Evolutionary conservation across 495 filamentous ascomycete genomes (phyloP).

Genomic region (Xylaria venustula): DNA sequence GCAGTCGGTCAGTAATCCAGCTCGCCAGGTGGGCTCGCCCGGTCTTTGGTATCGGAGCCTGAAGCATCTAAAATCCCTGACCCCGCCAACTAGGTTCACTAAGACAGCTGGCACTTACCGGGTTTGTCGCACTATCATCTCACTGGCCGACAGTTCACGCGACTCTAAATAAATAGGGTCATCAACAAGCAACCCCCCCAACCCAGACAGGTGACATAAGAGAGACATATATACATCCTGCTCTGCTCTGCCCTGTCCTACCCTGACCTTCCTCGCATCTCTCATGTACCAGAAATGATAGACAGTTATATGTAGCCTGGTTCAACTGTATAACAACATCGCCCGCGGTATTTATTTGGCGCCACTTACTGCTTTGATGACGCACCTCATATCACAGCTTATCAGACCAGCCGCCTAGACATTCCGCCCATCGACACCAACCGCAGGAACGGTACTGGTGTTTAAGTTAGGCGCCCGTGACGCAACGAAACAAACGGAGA

Average conservation of each 20-base stretch:
- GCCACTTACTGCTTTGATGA: not conserved
- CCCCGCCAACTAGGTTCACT: not conserved
- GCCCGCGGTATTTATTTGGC: too few relatives aligned
- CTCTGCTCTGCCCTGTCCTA: not conserved
- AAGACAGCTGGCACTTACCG: not conserved
- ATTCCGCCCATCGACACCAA: not conserved
- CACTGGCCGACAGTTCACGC: not conserved
- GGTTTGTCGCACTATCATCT: not conserved
- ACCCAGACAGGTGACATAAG: not conserved
- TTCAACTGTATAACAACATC: too few relatives aligned
- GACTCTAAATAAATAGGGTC: slow-evolving; percentile 7
- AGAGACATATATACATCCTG: not conserved
- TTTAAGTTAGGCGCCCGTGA: too few relatives aligned
- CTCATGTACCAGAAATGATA: too few relatives aligned
- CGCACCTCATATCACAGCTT: not conserved
- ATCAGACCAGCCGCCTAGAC: not conserved
- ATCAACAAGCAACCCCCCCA: not conserved
- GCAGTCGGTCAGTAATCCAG: too few relatives aligned
- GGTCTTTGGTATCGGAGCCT: too few relatives aligned
- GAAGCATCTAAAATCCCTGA: too few relatives aligned
- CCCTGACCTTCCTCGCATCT: not conserved
- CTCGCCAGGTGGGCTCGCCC: too few relatives aligned
- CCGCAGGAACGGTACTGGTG: not conserved
- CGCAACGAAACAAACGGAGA: too few relatives aligned
- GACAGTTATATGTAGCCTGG: too few relatives aligned